Evolutionary conservation across 331 rosid genomes (phyloP).

Genomic region (Pyrus hybrid): DNA sequence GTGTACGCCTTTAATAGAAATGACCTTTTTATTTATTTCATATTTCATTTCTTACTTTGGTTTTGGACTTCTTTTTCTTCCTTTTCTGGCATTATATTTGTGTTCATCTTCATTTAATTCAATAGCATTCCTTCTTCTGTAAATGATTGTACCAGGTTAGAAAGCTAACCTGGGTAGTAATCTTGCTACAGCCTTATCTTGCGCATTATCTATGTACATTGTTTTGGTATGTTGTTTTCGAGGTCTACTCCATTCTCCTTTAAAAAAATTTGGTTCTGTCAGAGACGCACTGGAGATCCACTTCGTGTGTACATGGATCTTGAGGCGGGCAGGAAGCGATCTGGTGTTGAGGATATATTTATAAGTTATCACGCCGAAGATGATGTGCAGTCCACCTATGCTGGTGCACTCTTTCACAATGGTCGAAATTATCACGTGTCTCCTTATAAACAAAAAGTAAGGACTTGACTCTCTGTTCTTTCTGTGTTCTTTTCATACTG

Average conservation of each 20-base stretch:
- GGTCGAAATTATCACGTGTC: conserved; percentile 70
- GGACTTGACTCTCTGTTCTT: conserved; percentile 5
- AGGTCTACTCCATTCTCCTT: conserved; percentile 1
- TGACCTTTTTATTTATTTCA: too few species aligned
- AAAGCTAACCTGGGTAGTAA: not conserved
- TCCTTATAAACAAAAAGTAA: conserved; percentile 49
- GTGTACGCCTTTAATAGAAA: too few species aligned
- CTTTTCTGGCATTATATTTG: not conserved
- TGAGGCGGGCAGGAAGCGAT: conserved; percentile 69
- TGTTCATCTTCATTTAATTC: not conserved
- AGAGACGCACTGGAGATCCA: conserved; percentile 72
- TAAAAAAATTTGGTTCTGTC: not conserved
- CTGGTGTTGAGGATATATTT: conserved; percentile 75
- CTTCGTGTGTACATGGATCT: conserved; percentile 89
- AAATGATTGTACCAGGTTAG: not conserved
- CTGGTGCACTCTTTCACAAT: conserved; percentile 86
- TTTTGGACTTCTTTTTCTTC: too few species aligned
- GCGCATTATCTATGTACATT: not conserved
- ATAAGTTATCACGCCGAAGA: conserved; percentile 81
- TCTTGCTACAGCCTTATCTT: not conserved
- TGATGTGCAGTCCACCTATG: conserved; percentile 87
- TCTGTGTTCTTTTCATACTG: not conserved
- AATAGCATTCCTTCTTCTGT: too few species aligned
- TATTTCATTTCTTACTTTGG: too few species aligned
- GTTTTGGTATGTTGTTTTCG: not conserved